Evolutionary conservation across 495 filamentous ascomycete genomes (phyloP), one percentile per base, ranked within the genome.

Genomic region (Lophium mytilinum): DNA sequence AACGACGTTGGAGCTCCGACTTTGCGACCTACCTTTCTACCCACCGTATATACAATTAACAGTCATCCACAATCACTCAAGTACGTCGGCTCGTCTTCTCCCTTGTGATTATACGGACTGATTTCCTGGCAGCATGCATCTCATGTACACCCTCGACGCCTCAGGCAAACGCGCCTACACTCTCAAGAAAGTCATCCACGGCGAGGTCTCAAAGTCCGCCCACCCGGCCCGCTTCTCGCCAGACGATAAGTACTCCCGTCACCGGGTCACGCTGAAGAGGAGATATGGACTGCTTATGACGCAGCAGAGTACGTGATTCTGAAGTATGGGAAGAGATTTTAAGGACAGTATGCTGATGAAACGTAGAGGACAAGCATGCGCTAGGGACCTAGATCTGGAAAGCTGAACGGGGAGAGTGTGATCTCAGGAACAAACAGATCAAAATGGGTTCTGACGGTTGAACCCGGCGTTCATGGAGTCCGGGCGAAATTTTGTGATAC

Each of bases 151-250:
- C 52, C 71, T 88, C 69, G 85, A 86, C 69, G 66, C 80, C 66
- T 73, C 78, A 43, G 90, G 90, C 76, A 88, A 90, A 75, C 86
- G 89, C 60, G 66, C 84, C 65, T 98, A 96, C 81, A 95, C 92
- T 9, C 82, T 92, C 52, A 86, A 90, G 72, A 94, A 93, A 73
- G 79, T 90, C 61, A 73, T 83, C 19, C 71, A 80, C 55, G 85
- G 86, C 63, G 80, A 89, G 64, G 86, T 96, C 68, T 94, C 94
- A 66, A 94, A 92, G 77, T 90, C 86, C 45, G 93, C 93, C 39
- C 93, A 98, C 80, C 93, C 94, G 18, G 94, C 94, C 45, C 79
- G 94, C 58, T 98, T 96, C 78, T 93, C 89, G 37, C 93, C 93
- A 57, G 93, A 98, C 76, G 93, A 98, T 78, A 94, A 93, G 76